Base-by-base conservation (phyloP, 129 eudicot genomes). In the Artemisia annua region DNA sequence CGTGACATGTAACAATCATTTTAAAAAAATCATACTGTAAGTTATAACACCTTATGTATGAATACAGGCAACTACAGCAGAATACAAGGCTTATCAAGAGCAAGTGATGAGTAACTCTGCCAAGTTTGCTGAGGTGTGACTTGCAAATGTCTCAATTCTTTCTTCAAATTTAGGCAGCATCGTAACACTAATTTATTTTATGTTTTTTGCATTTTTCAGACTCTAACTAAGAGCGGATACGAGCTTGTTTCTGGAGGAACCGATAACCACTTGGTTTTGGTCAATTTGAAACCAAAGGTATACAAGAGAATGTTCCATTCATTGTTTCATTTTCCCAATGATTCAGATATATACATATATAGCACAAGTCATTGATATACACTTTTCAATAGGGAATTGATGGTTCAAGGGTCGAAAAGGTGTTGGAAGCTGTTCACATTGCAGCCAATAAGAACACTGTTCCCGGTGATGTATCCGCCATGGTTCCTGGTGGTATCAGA, bases 401-500 rank as follows among this genome's bases (percentile, higher is more conserved):
- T 80, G 99, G 99, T 75, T 95, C 97, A 53, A 83, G 96, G 80
- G 97, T 95, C 46, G 99, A 95, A 87, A 95, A 95, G 84, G 97
- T 95, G 78, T 74, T 95, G 89, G 99, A 95, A 83, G 75, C 96
- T 63, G 99, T 95, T 75, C 99, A 95, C 67, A 95, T 95, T 80
- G 99, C 96, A 28, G 97, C 97, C 63, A 95, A 95, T 74, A 95
- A 91, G 64, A 95, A 95, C 68, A 95, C 97, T 5, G 97, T 95
- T 67, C 97, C 99, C 19, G 99, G 99, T 73, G 97, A 95, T 83
- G 99, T 91, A 60, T 95, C 99, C 70, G 99, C 99, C 69, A 95
- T 95, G 99, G 97, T 95, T 78, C 99, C 99, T 67, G 99, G 99
- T 83, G 99, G 99, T 83, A 95, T 95, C 79, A 84, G 97, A 74